Percentiles rank a stretch among this genome's conserved stretches.
These are phyloP conservation scores for Drechslerella coelobrocha DNA, from an alignment of 2,329 filamentous ascomycete species.

Conservation along the genomic window DNA sequence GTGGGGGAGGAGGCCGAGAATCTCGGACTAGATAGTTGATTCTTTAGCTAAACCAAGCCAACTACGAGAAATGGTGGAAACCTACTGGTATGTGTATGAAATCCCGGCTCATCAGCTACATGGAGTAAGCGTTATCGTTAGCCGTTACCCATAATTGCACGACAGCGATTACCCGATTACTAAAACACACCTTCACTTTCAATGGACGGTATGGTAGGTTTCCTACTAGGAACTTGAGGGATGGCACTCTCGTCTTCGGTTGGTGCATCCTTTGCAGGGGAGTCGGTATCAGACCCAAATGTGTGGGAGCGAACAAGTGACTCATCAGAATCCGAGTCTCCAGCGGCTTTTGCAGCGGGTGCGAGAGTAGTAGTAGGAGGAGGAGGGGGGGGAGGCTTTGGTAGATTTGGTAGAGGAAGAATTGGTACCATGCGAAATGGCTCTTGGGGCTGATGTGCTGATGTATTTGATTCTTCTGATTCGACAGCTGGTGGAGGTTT, in stretches of 20 bases:
- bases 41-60: conserved; percentile 1
- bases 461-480: conserved; percentile 17
- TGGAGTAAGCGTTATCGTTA: conserved; percentile 2
- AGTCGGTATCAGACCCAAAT: conserved; percentile 40
- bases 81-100: conserved; percentile 11
- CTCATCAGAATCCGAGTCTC: conserved; percentile 20
- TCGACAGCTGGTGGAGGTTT: conserved; percentile 19
- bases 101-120: conserved; percentile 27
- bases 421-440: conserved; percentile 43
- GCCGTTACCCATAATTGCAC: background rate
- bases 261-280: conserved; percentile 42
- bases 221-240: conserved; percentile 4
- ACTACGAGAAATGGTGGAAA: background rate
- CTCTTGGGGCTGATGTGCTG: conserved; percentile 19
- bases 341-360: background rate
- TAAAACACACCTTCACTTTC: conserved; percentile 44
- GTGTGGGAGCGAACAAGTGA: conserved; percentile 12
- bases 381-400: too few species aligned
- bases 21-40: conserved; percentile 53
- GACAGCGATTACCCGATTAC: background rate
- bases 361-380: conserved; percentile 5
- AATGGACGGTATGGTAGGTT: conserved; percentile 20
- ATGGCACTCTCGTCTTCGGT: conserved; percentile 35
- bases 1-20: conserved; percentile 57
- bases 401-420: conserved; percentile 29